Conservation (phyloP, 164 flowering plant species). For the Stephania japonica region DNA sequence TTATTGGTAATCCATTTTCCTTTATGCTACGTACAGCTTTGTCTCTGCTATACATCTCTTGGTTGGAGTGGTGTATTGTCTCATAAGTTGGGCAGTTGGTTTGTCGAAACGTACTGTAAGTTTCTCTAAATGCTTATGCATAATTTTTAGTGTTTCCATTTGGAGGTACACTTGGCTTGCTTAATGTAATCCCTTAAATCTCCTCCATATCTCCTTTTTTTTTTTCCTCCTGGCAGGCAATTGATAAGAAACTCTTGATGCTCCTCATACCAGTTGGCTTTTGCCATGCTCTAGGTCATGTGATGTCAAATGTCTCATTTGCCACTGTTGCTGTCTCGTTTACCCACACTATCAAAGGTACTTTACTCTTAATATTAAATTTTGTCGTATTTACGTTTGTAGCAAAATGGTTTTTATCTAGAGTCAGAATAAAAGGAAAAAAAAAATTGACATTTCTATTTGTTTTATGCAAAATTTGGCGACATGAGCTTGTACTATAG, state of each 20-base stretch:
- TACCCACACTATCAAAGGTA: constrained; percentile 67
- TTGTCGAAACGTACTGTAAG: constrained; percentile 66
- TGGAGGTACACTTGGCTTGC: too few species aligned
- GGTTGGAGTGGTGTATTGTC: constrained; percentile 62
- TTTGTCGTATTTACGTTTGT: neutral
- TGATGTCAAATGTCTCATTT: constrained; percentile 67
- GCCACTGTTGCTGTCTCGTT: constrained; percentile 69
- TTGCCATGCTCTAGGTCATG: constrained; percentile 69
- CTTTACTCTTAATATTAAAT: neutral
- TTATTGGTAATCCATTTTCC: neutral
- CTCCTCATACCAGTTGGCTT: constrained; percentile 54
- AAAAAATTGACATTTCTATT: neutral
- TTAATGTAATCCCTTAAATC: too few species aligned
- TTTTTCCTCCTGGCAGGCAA: constrained; percentile 33
- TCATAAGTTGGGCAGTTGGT: constrained; percentile 47
- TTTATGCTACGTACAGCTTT: constrained; percentile 41
- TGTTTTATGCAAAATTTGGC: neutral
- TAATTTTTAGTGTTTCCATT: neutral
- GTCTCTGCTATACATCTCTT: constrained; percentile 58
- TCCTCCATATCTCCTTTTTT: too few species aligned
- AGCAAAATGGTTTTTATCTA: neutral
- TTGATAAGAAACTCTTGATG: constrained; percentile 38
- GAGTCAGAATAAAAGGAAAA: neutral
- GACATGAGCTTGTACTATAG: neutral
- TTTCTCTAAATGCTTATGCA: constrained; percentile 6